A percentile compares a stretch with the other conserved stretches of the same genome.
phyloP scores from a whole-genome alignment of 2,329 filamentous ascomycete species.

The Arthrobotrys megalospora region DNA sequence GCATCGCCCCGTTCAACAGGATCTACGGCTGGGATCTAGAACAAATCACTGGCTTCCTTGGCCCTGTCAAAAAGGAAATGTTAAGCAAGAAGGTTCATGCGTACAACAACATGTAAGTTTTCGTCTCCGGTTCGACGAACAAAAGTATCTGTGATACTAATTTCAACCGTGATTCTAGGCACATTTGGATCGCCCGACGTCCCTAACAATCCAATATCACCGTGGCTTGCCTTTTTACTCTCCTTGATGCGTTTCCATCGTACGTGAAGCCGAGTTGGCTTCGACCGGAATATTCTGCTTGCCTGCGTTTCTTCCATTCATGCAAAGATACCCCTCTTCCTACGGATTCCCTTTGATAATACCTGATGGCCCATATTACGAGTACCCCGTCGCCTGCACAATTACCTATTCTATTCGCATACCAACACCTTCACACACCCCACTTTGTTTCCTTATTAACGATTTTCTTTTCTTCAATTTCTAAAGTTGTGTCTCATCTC shows the following conservation, averaged over 20 bases:
- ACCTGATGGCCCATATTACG: slow-evolving; percentile 52
- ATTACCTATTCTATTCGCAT: slow-evolving; percentile 18
- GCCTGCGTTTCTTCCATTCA: slow-evolving; percentile 47
- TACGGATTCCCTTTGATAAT: slow-evolving; percentile 58
- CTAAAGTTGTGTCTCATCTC: slow-evolving; percentile 25
- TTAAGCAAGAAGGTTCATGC: slow-evolving; percentile 78
- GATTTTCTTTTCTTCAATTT: slow-evolving; percentile 41
- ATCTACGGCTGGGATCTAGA: slow-evolving; percentile 74
- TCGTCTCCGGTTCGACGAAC: slow-evolving; percentile 5
- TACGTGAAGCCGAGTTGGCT: slow-evolving; percentile 23
- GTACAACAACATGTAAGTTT: slow-evolving; percentile 83
- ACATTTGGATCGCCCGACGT: slow-evolving; percentile 66
- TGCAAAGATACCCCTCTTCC: slow-evolving; percentile 58
- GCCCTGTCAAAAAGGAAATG: slow-evolving; percentile 78
- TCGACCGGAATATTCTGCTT: slow-evolving; percentile 45
- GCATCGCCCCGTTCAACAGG: slow-evolving; percentile 80
- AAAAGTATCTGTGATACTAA: slow-evolving; percentile 27
- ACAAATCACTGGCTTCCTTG: slow-evolving; percentile 76
- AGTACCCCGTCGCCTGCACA: slow-evolving; percentile 34
- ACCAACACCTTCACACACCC: slow-evolving; percentile 11
- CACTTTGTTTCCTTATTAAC: slow-evolving; percentile 25
- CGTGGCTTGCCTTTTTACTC: slow-evolving; percentile 31
- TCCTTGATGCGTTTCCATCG: slow-evolving; percentile 27
- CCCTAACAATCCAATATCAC: slow-evolving; percentile 52
- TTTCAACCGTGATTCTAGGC: slow-evolving; percentile 61